A percentile compares a stretch with the other conserved stretches of the same genome.
Evolutionary conservation across 495 filamentous ascomycete genomes (phyloP).

Genomic region (Gamarada debralockiae): DNA sequence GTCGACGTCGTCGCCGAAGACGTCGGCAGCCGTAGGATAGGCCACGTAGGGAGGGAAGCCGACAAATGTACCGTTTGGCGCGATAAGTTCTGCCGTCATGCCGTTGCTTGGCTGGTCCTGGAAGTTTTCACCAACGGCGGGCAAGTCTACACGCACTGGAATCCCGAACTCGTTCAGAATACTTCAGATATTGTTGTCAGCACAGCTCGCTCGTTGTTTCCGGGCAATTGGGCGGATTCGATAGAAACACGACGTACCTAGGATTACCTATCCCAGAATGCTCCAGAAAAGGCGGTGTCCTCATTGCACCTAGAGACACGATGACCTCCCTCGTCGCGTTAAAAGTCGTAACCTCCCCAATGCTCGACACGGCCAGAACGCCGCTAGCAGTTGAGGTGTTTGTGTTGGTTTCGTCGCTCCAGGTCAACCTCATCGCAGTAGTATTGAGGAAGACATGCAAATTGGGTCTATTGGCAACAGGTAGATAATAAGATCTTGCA

Average conservation of each 20-base stretch:
- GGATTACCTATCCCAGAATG: too few species aligned
- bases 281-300: too few species aligned
- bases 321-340: conserved; percentile 11
- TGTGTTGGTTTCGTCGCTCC: conserved; percentile 8
- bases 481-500: conserved; percentile 41
- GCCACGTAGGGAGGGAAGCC: conserved; percentile 1
- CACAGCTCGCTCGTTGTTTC: conserved; percentile 6
- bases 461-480: conserved; percentile 32
- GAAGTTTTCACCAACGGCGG: conserved; percentile 58
- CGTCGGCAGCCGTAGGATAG: conserved; percentile 29
- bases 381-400: conserved; percentile 11
- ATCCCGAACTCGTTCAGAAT: conserved; percentile 47
- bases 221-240: conserved; percentile 5
- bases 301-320: conserved; percentile 3
- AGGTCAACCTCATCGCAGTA: conserved; percentile 1
- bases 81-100: conserved; percentile 31
- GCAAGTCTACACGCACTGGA: conserved; percentile 45
- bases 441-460: conserved; percentile 28
- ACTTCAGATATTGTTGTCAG: conserved; percentile 25
- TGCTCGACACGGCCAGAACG: conserved; percentile 19
- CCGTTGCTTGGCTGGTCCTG: conserved; percentile 59
- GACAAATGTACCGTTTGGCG: conserved; percentile 23
- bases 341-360: neutral
- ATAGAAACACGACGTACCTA: too few species aligned
- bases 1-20: too few species aligned